Conservation (phyloP, 768 basidiomycete genomes). For the Goffeauzyma gilvescens region DNA sequence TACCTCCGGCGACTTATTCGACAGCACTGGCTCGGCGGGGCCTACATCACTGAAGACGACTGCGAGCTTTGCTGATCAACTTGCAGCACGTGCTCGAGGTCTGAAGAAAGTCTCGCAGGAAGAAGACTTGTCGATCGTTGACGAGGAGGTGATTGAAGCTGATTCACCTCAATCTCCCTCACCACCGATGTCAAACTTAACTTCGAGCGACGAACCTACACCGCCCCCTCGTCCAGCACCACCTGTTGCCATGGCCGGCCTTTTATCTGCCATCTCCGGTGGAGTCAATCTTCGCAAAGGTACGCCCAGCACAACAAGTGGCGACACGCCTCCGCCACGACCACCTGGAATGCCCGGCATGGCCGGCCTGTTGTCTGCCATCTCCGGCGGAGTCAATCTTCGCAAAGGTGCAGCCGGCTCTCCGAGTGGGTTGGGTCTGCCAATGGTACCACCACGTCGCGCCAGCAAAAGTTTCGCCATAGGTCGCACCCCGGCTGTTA, state of each 20-base stretch:
- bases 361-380: conserved; percentile 23
- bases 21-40: too few species aligned
- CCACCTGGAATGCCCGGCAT: conserved; percentile 14
- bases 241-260: conserved; percentile 24
- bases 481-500: not conserved
- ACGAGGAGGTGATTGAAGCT: too few species aligned
- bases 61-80: too few species aligned
- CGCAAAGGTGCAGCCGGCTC: conserved; percentile 8
- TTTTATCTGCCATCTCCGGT: conserved; percentile 12
- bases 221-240: conserved; percentile 27
- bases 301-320: too few species aligned
- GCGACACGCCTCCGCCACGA: conserved; percentile 8
- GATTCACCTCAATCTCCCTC: conserved; percentile 29
- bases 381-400: conserved; percentile 23
- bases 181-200: conserved; percentile 13
- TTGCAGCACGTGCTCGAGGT: too few species aligned
- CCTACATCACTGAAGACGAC: too few species aligned
- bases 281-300: conserved; percentile 1
- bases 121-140: too few species aligned
- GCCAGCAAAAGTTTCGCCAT: conserved; percentile 32
- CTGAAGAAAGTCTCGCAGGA: too few species aligned
- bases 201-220: conserved; percentile 11
- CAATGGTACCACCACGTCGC: conserved; percentile 4
- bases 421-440: too few species aligned
- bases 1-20: too few species aligned